Evolutionary conservation across 1,284 basidiomycete species (phyloP).

Genomic region (Cryptococcus sp.): DNA sequence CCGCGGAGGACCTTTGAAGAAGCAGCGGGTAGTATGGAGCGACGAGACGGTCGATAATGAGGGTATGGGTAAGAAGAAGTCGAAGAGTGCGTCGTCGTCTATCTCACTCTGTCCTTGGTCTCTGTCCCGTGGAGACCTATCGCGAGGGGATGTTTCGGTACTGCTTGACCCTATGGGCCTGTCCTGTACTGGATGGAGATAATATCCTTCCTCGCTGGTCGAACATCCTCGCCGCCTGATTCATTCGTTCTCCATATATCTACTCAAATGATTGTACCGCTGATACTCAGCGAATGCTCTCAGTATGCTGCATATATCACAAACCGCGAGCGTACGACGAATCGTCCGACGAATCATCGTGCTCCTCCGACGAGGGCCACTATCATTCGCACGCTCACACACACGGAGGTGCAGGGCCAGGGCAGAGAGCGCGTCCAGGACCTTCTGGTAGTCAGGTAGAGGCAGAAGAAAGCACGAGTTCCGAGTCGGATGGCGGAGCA

Average conservation of each 20-base stretch:
- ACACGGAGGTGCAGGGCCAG: constrained; percentile 3
- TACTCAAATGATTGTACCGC: too few species aligned
- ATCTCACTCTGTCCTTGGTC: not conserved
- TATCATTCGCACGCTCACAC: constrained; percentile 7
- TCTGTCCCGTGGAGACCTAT: not conserved
- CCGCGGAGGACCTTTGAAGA: constrained; percentile 42
- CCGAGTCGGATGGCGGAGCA: constrained; percentile 42
- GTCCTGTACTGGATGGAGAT: not conserved
- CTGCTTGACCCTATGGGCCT: too few species aligned
- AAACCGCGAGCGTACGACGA: constrained; percentile 54
- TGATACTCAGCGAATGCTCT: not conserved
- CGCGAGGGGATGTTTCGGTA: too few species aligned
- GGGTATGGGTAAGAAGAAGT: constrained; percentile 55
- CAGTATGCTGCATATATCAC: constrained; percentile 58
- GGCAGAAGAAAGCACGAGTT: constrained; percentile 18
- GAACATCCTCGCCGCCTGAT: not conserved
- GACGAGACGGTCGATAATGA: constrained; percentile 56
- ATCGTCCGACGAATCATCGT: constrained; percentile 52
- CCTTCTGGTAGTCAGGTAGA: constrained; percentile 12
- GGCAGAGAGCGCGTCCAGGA: constrained; percentile 1
- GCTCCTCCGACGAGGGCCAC: constrained; percentile 38
- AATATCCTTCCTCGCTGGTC: too few species aligned
- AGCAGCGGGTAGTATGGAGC: constrained; percentile 51
- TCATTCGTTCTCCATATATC: too few species aligned
- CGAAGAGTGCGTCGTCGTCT: constrained; percentile 50